phyloP scores from a whole-genome alignment of 768 basidiomycete species.

The Termitomyces sp. region DNA sequence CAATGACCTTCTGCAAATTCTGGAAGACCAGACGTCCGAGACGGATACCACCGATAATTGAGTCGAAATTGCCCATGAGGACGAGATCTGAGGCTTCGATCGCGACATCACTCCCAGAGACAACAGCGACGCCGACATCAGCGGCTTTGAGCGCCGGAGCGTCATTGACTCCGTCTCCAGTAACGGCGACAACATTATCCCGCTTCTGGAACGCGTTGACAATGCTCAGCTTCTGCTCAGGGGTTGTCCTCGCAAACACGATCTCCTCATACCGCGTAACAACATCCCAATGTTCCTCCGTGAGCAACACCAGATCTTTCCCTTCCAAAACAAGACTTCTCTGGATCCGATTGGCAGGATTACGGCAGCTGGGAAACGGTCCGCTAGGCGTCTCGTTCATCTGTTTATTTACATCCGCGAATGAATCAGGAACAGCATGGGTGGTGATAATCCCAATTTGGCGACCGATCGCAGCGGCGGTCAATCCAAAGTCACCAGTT shows the following conservation, averaged over 20 bases:
- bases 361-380: slow-evolving; percentile 3
- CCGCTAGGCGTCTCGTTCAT: slow-evolving; percentile 5
- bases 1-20: slow-evolving; percentile 51
- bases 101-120: slow-evolving; percentile 38
- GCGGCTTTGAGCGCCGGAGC: slow-evolving; percentile 47
- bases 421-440: slow-evolving; percentile 18
- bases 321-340: slow-evolving; percentile 40
- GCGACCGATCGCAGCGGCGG: slow-evolving; percentile 47
- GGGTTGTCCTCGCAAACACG: slow-evolving; percentile 52
- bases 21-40: slow-evolving; percentile 59
- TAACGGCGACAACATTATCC: slow-evolving; percentile 48
- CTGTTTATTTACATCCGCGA: slow-evolving; percentile 6
- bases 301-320: slow-evolving; percentile 36
- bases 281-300: slow-evolving; percentile 35
- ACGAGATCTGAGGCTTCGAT: slow-evolving; percentile 50
- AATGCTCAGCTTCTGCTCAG: slow-evolving; percentile 56
- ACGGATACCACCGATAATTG: slow-evolving; percentile 55
- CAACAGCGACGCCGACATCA: slow-evolving; percentile 55
- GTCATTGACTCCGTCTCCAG: slow-evolving; percentile 58
- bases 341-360: slow-evolving; percentile 30
- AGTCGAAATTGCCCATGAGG: slow-evolving; percentile 43
- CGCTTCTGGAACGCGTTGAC: slow-evolving; percentile 49
- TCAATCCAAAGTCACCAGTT: slow-evolving; percentile 54
- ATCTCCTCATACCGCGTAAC: slow-evolving; percentile 37
- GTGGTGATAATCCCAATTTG: slow-evolving; percentile 42